Evolutionary conservation across 2,329 filamentous ascomycete genomes (phyloP), one percentile per base, ranked within the genome.

Genomic region (Fusarium sp.): DNA sequence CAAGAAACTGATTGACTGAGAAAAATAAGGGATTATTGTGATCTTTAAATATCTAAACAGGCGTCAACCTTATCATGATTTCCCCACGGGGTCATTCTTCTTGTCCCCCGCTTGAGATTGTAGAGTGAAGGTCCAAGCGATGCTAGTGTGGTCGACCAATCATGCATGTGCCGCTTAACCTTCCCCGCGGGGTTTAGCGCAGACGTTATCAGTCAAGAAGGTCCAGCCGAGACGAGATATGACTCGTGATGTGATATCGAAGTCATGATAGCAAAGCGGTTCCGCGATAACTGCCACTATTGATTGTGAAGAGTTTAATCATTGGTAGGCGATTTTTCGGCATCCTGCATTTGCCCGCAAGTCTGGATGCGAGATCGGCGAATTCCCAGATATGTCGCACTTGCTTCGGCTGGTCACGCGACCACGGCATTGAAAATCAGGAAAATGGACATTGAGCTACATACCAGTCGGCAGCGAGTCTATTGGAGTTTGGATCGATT

Each of bases 111-210:
- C 53, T 20, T 25, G 29, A 18, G 15, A 47, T 55, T 20, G 10
- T 5, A 25, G 8, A 27, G 20, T 47, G 22, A 55, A 55, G 53
- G 53, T 55, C 53, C 53, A 55, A 34, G 53, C 53, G 53, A 55
- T 10, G 24, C 2, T 6, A 22, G 25, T 53, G 34, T 38, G 12
- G 24, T 24, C 8, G 25, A 4, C 41, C 52, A 55, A 55, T 47
- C 29, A 20, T 2, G 20, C 3, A 8, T 38, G 3, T 25, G 22
- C 24, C 29, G 11, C 22, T 38, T 13, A 6, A 38, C 22, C 29
- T 38, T 11, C 47, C 8, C 18, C 22, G 3, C 8, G 30, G 16
- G 22, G 47, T 20, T 20, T 51, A 38, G 47, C 18, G 30, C 8
- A 2, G 12, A 8, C 16, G 30, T 51, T 51, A 51, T 51, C 47